phyloP scores from a whole-genome alignment of 192 early-diverging fungal species.

The Kickxella alabastrina region DNA sequence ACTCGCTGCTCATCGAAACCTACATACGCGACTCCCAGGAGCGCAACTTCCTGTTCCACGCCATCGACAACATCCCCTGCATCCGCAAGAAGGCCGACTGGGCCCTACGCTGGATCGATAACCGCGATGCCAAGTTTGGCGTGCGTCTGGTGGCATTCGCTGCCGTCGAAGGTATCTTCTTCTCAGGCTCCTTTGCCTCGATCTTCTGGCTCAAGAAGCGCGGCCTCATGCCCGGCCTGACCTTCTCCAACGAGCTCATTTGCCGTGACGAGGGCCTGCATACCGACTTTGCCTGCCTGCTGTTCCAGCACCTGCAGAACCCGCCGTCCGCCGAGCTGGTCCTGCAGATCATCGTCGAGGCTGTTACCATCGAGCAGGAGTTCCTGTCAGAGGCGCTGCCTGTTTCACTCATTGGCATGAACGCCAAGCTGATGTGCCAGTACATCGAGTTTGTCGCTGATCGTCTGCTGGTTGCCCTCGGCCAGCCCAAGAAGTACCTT shows the following conservation, averaged over 20 bases:
- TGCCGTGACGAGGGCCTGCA: slow-evolving; percentile 97
- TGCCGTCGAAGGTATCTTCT: slow-evolving; percentile 98
- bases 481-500: slow-evolving; percentile 80
- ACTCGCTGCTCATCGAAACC: slow-evolving; percentile 91
- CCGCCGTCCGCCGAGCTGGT: slow-evolving; percentile 68
- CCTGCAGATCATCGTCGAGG: slow-evolving; percentile 73
- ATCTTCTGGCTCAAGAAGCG: slow-evolving; percentile 99
- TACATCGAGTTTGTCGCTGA: slow-evolving; percentile 99
- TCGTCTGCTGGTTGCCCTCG: slow-evolving; percentile 84
- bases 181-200: slow-evolving; percentile 93
- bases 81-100: slow-evolving; percentile 96
- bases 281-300: slow-evolving; percentile 94
- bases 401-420: slow-evolving; percentile 95
- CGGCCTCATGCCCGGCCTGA: slow-evolving; percentile 94
- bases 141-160: slow-evolving; percentile 94
- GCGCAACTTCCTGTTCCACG: slow-evolving; percentile 84
- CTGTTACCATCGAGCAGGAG: slow-evolving; percentile 92
- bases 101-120: slow-evolving; percentile 91
- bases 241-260: slow-evolving; percentile 97
- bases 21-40: slow-evolving; percentile 87
- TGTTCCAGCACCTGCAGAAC: slow-evolving; percentile 77
- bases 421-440: slow-evolving; percentile 85
- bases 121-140: slow-evolving; percentile 77
- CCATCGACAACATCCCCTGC: slow-evolving; percentile 93
- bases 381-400: slow-evolving; percentile 92